Base-by-base conservation (phyloP, 2,329 filamentous ascomycete genomes). In the Drechslera avenae region DNA sequence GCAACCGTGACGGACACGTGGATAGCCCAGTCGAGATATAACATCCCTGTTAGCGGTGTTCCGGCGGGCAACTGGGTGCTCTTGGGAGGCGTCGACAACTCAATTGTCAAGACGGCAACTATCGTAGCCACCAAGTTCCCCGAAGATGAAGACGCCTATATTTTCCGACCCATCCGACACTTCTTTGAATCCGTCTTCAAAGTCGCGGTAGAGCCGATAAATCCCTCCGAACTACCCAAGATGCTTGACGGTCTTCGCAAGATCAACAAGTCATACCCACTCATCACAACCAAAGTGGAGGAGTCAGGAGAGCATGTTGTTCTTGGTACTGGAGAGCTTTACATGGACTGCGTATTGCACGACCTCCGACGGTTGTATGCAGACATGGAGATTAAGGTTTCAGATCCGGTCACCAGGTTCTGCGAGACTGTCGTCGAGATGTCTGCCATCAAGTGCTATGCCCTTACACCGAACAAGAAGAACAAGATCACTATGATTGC, bases 401-500 rank as follows among this genome's bases (percentile, higher is more conserved):
- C 94, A 0, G 94, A 99, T 71, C 94, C 94, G 1, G 93, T 99
- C 35, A 97, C 94, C 13, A 84, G 94, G 39, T 99, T 99, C 80
- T 97, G 91, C 75, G 94, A 99, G 77, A 99, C 94, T 0, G 93
- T 97, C 19, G 91, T 96, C 31, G 94, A 99, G 73, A 96, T 94
- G 61, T 97, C 91, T 14, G 92, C 92, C 16, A 97, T 96, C 52
- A 97, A 97, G 76, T 99, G 94, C 77, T 99, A 97, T 73, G 93
- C 94, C 17, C 86, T 96, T 63, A 97, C 94, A 2, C 94, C 94
- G 2, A 99, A 99, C 79, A 99, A 99, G 78, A 97, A 97, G 80
- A 99, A 99, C 79, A 96, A 96, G 74, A 89, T 99, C 66, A 97
- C 94, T 30, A 97, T 99, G 90, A 89, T 97, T 50, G 94, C 94